A percentile compares a stretch with the other conserved stretches of the same genome.
Conservation (phyloP, 805 yeast species). For the Suhomyces sp. region DNA sequence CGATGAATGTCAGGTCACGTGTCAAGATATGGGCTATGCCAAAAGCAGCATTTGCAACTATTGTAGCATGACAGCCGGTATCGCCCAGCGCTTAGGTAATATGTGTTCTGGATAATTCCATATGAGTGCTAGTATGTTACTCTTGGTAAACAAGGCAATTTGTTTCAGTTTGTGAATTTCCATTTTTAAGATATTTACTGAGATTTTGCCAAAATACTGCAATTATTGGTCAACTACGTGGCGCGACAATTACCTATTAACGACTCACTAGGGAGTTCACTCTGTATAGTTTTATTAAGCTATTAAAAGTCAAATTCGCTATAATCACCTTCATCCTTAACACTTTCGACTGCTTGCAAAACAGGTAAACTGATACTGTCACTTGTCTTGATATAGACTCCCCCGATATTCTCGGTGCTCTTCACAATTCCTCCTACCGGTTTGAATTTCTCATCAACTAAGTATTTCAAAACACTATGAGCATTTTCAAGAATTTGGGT, state of each 20-base stretch:
- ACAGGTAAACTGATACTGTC: slow-evolving; percentile 68
- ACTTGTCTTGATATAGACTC: slow-evolving; percentile 60
- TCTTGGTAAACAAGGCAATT: background rate
- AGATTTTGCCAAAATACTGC: background rate
- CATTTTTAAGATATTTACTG: background rate
- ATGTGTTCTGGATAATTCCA: background rate
- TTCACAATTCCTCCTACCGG: slow-evolving; percentile 62
- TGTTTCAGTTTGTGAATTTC: background rate
- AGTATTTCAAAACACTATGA: slow-evolving; percentile 47
- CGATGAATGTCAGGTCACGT: background rate
- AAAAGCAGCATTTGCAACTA: background rate
- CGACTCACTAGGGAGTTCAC: background rate
- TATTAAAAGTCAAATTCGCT: slow-evolving; percentile 22
- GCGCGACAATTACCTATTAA: background rate
- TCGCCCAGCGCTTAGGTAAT: background rate
- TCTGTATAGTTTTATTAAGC: background rate
- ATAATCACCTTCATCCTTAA: slow-evolving; percentile 18
- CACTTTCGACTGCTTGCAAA: slow-evolving; percentile 6
- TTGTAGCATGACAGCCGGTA: background rate
- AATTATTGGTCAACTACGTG: background rate
- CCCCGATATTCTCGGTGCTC: slow-evolving; percentile 43
- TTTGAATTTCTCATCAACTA: slow-evolving; percentile 41
- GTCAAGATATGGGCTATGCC: background rate
- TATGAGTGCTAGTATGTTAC: background rate
- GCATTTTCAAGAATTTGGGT: slow-evolving; percentile 50